Evolutionary conservation across 1,284 basidiomycete species (phyloP).

Genomic region (Ceratobasidium papillatum): DNA sequence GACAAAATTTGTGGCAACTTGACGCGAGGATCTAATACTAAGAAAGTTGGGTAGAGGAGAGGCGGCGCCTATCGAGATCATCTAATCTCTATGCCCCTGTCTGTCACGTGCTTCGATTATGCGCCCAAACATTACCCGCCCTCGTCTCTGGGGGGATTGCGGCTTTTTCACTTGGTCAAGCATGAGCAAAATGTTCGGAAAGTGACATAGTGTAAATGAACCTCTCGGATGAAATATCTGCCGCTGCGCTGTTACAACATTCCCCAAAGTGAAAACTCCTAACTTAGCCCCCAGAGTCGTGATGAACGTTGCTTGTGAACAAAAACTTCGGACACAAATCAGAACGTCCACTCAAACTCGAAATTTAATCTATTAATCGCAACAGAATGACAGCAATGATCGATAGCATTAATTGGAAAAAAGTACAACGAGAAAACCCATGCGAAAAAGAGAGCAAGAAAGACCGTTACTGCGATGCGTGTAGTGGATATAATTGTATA

Average conservation of each 20-base stretch:
- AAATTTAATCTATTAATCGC: neutral
- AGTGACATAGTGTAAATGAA: no score
- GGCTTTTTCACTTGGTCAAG: no score
- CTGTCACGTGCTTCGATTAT: no score
- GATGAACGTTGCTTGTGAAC: no score
- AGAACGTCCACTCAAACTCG: no score
- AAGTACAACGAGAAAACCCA: neutral
- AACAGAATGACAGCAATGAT: neutral
- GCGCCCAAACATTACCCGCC: neutral
- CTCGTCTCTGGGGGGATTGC: no score
- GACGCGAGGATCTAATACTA: neutral
- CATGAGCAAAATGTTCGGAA: no score
- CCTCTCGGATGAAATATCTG: no score
- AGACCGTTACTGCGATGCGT: conserved; percentile 16
- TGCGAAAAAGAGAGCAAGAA: neutral
- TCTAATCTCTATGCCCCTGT: neutral
- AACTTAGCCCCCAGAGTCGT: no score
- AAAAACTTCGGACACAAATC: no score
- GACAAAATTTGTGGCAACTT: neutral
- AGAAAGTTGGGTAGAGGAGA: neutral
- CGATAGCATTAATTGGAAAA: conserved; percentile 28
- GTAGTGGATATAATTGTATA: conserved; percentile 2
- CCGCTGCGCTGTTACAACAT: no score
- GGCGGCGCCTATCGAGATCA: neutral
- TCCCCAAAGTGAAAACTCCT: no score